Percentiles rank a stretch among this genome's conserved stretches.
Conservation (phyloP, 2,329 filamentous ascomycete genomes). For the Colletotrichum musicola region DNA sequence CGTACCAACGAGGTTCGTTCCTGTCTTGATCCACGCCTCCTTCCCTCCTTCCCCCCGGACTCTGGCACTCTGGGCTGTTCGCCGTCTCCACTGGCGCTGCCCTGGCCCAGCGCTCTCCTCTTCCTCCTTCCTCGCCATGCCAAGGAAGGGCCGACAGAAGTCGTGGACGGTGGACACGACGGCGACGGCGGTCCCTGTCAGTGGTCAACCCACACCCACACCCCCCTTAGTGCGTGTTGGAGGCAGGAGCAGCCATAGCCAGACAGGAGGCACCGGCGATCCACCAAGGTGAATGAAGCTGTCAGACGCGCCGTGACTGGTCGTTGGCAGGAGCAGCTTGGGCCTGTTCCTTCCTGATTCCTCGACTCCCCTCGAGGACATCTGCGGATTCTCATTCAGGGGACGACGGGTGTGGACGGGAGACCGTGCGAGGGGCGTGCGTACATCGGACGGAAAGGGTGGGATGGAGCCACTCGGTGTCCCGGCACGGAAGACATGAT, state of each 20-base stretch:
- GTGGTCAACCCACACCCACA: neutral
- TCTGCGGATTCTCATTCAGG: slow-evolving; percentile 23
- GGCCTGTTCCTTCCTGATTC: neutral
- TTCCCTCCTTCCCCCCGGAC: slow-evolving; percentile 11
- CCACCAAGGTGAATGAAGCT: slow-evolving; percentile 19
- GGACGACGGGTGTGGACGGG: slow-evolving; percentile 22
- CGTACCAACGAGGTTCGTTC: slow-evolving; percentile 9
- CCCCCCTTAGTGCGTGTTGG: no score
- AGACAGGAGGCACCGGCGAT: slow-evolving; percentile 17
- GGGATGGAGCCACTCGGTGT: slow-evolving; percentile 26
- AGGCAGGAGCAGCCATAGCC: neutral
- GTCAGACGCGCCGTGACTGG: slow-evolving; percentile 30
- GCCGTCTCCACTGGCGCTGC: slow-evolving; percentile 9
- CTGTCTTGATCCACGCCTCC: neutral
- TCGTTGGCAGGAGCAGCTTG: slow-evolving; percentile 13
- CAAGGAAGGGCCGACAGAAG: slow-evolving; percentile 39
- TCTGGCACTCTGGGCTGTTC: neutral
- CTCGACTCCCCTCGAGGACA: neutral
- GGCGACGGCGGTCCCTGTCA: neutral
- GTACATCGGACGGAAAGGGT: slow-evolving; percentile 8
- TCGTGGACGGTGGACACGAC: slow-evolving; percentile 28
- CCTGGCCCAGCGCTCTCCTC: slow-evolving; percentile 15
- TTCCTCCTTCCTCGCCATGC: slow-evolving; percentile 23
- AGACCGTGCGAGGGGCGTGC: slow-evolving; percentile 25
- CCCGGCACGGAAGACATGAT: neutral